Conservation (phyloP, 139 green algal genomes). For the Closterium sp. region DNA sequence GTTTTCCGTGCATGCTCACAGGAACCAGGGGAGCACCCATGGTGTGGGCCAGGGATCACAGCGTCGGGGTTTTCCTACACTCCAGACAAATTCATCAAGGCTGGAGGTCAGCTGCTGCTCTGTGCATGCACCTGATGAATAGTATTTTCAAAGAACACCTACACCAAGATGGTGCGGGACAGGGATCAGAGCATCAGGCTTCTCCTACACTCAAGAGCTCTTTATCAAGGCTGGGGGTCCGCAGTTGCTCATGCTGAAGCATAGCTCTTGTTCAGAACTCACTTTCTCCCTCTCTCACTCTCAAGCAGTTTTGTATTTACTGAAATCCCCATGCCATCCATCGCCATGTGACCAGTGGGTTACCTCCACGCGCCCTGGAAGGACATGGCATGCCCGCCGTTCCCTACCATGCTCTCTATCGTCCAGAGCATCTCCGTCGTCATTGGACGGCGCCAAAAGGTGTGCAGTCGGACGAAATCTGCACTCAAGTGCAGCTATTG, state of each 20-base stretch:
- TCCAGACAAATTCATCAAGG: background rate
- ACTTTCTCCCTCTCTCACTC: conserved; percentile 18
- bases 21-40: background rate
- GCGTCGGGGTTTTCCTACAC: background rate
- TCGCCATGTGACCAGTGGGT: conserved; percentile 60
- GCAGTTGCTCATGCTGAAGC: background rate
- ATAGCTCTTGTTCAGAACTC: background rate
- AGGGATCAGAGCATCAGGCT: background rate
- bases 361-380: conserved; percentile 69
- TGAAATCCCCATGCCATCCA: too few species aligned
- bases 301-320: too few species aligned
- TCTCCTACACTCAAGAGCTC: background rate
- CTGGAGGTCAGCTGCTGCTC: background rate
- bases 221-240: background rate
- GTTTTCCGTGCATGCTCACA: background rate
- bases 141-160: too few species aligned
- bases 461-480: background rate
- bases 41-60: background rate
- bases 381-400: conserved; percentile 69
- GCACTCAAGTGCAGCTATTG: background rate
- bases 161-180: background rate
- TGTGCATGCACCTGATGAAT: background rate
- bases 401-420: conserved; percentile 71
- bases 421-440: conserved; percentile 69
- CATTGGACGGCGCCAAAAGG: conserved; percentile 1